Conservation (phyloP, 305 asterid species). For the Solanum hybrid region DNA sequence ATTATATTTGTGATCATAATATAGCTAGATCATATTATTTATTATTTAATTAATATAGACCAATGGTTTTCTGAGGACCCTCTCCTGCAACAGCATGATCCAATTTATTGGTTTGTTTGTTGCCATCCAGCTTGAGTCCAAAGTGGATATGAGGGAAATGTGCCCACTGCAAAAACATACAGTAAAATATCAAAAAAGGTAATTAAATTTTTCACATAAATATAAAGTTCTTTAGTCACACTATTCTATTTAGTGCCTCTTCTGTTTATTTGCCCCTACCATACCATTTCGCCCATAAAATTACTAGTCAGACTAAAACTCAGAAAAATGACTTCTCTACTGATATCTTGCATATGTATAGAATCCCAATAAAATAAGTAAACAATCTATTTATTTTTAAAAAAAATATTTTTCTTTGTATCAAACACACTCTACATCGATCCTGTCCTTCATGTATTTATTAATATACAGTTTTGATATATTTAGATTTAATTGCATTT, state of each 20-base stretch:
- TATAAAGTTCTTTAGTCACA: neutral
- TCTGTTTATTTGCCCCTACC: neutral
- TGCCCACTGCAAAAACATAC: conserved; percentile 64
- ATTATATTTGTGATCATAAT: neutral
- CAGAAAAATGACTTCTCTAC: neutral
- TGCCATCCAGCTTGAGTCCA: conserved; percentile 67
- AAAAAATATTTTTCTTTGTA: neutral
- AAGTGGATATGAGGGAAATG: conserved; percentile 87
- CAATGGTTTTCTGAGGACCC: conserved; percentile 43
- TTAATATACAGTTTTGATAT: neutral
- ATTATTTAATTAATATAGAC: conserved; percentile 26
- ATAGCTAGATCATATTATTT: neutral
- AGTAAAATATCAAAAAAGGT: neutral
- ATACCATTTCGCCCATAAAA: neutral
- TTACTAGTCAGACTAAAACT: neutral
- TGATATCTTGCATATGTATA: neutral
- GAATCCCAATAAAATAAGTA: neutral
- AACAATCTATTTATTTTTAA: neutral
- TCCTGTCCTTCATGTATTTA: neutral
- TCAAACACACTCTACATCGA: neutral
- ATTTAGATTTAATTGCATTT: neutral
- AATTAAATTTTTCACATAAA: neutral
- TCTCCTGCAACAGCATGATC: conserved; percentile 56
- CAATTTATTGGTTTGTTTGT: conserved; percentile 51
- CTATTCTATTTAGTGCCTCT: neutral